Percentiles rank a stretch among this genome's conserved stretches.
phyloP scores from a whole-genome alignment of 352 stramenopile species.

The Aphanomyces astaci region DNA sequence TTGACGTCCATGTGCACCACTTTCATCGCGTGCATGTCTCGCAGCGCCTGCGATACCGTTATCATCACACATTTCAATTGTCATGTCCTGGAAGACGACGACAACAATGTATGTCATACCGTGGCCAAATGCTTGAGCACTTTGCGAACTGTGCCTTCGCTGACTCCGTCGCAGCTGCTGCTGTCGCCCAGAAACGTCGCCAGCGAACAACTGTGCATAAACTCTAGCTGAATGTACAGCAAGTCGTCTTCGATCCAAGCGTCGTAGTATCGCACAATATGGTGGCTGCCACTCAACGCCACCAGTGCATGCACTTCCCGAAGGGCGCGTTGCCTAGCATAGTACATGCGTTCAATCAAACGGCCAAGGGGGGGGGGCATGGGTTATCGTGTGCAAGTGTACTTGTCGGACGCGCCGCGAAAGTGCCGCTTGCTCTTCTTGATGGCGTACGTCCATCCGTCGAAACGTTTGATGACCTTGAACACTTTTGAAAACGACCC shows the following conservation, averaged over 20 bases:
- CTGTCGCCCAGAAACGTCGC: conserved; percentile 53
- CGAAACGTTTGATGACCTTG: conserved; percentile 82
- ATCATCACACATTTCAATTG: neutral
- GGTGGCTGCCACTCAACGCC: conserved; percentile 63
- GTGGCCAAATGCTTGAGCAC: conserved; percentile 68
- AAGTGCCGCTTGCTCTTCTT: conserved; percentile 85
- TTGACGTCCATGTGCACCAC: conserved; percentile 87
- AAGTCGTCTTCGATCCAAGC: conserved; percentile 84
- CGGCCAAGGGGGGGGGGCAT: too few relatives aligned
- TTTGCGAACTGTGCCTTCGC: conserved; percentile 62
- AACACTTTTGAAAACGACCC: conserved; percentile 82
- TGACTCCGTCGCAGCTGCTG: conserved; percentile 46
- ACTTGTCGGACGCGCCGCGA: conserved; percentile 74
- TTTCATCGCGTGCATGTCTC: conserved; percentile 75
- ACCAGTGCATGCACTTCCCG: conserved; percentile 76
- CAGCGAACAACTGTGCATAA: conserved; percentile 58
- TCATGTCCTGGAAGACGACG: neutral
- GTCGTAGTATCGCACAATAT: conserved; percentile 82
- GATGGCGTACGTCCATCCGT: conserved; percentile 79
- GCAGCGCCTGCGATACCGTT: conserved; percentile 35
- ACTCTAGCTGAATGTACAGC: conserved; percentile 83
- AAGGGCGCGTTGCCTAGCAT: conserved; percentile 52
- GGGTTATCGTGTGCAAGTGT: too few relatives aligned
- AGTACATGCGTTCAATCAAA: too few relatives aligned
- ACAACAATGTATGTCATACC: conserved; percentile 32